Conservation (phyloP, 2,329 filamentous ascomycete species). For the Zymoseptoria pseudotritici region DNA sequence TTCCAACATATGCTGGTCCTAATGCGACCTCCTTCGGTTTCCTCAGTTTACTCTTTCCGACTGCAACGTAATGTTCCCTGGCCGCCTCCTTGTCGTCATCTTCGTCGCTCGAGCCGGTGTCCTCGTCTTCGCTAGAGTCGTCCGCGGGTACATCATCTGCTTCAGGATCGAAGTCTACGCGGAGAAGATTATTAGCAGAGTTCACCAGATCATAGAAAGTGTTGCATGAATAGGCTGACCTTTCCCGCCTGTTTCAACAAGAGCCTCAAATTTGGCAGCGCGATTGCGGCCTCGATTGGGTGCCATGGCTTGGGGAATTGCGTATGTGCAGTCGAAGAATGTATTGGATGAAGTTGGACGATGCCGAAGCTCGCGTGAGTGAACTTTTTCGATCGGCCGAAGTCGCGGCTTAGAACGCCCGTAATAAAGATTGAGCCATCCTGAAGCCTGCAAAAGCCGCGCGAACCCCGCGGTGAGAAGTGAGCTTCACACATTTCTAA, state of each 20-base stretch:
- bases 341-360: too few relatives aligned
- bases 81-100: slow-evolving; percentile 49
- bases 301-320: slow-evolving; percentile 15
- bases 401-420: too few relatives aligned
- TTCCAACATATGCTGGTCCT: slow-evolving; percentile 73
- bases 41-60: slow-evolving; percentile 78
- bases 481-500: too few relatives aligned
- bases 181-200: neutral
- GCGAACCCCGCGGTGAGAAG: too few relatives aligned
- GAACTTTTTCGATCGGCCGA: neutral
- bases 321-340: too few relatives aligned
- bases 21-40: slow-evolving; percentile 61
- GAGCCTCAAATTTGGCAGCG: slow-evolving; percentile 24
- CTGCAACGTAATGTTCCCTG: slow-evolving; percentile 78
- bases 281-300: slow-evolving; percentile 22
- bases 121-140: slow-evolving; percentile 51
- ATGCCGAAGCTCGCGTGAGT: neutral
- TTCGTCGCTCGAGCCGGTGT: slow-evolving; percentile 37
- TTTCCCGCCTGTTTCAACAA: slow-evolving; percentile 21
- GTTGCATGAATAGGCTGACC: slow-evolving; percentile 15
- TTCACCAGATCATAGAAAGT: slow-evolving; percentile 1
- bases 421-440: too few relatives aligned
- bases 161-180: slow-evolving; percentile 73
- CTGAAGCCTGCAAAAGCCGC: too few relatives aligned
- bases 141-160: slow-evolving; percentile 36